These are phyloP conservation scores for Adenanthera pavonina DNA, from an alignment of 306 rosid genomes.

Conservation along the genomic window DNA sequence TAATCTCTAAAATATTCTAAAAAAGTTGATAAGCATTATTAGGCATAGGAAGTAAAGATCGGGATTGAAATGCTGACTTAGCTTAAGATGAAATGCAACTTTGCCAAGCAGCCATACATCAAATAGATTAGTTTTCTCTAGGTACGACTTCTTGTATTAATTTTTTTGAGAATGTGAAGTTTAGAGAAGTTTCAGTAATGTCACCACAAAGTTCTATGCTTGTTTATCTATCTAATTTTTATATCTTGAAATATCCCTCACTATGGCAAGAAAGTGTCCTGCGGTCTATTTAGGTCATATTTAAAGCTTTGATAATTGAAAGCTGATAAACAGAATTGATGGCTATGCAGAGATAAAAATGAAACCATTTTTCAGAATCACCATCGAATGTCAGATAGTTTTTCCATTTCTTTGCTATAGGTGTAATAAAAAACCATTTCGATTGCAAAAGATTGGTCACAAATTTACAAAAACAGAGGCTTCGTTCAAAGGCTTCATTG, in stretches of 20 bases:
- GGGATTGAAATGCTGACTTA: neutral
- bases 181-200: neutral
- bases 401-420: too few species aligned
- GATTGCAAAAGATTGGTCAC: too few species aligned
- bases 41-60: neutral
- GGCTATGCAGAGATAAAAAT: conserved; percentile 15
- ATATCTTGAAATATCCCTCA: conserved; percentile 1
- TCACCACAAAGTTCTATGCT: neutral
- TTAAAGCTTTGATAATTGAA: neutral
- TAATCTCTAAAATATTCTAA: neutral
- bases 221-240: neutral
- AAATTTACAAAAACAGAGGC: too few species aligned
- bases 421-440: too few species aligned
- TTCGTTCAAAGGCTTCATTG: too few species aligned
- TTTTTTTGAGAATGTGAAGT: neutral
- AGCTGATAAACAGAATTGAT: neutral
- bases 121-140: neutral
- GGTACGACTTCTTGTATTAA: neutral
- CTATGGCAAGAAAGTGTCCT: neutral
- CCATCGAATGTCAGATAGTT: too few species aligned
- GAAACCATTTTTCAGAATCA: conserved; percentile 70
- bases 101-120: neutral
- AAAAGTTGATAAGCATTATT: neutral
- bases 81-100: neutral
- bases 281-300: neutral